Percentiles rank a stretch among this genome's conserved stretches.
Evolutionary conservation across 208 protist species (phyloP).

Genomic region (Wallacemonas collosoma): DNA sequence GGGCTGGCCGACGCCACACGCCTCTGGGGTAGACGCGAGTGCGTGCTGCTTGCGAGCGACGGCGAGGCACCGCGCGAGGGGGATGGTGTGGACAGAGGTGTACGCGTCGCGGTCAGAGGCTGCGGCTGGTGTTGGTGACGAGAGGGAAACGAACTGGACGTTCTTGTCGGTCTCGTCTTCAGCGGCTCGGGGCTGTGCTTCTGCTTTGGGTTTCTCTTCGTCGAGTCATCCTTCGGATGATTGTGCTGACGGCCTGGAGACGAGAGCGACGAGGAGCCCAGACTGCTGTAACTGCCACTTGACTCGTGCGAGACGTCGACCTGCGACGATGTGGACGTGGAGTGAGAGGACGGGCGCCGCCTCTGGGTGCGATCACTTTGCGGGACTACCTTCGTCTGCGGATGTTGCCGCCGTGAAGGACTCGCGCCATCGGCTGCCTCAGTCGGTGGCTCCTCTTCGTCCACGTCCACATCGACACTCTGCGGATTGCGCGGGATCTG

Average conservation of each 20-base stretch:
- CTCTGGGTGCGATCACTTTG: neutral
- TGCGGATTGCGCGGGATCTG: neutral
- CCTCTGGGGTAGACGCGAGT: neutral
- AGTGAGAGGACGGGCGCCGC: neutral
- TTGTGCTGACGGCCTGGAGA: neutral
- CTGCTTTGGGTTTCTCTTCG: no score
- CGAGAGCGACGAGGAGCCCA: neutral
- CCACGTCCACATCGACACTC: neutral
- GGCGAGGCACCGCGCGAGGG: conserved; percentile 4
- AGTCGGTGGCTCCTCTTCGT: conserved; percentile 15
- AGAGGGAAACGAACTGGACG: no score
- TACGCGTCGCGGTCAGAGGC: neutral
- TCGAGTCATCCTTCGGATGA: neutral
- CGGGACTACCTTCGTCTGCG: neutral
- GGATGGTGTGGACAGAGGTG: neutral
- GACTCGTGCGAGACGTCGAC: neutral
- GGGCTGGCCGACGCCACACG: conserved; percentile 5
- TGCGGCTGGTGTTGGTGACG: neutral
- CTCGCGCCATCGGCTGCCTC: neutral
- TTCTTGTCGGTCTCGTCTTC: no score
- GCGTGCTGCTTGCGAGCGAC: neutral
- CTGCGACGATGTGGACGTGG: neutral
- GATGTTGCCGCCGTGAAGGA: neutral
- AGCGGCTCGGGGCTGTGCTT: no score
- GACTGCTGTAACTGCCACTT: neutral